Base-by-base conservation (phyloP, 768 basidiomycete genomes). In the Dacryopinax primogenitus region DNA sequence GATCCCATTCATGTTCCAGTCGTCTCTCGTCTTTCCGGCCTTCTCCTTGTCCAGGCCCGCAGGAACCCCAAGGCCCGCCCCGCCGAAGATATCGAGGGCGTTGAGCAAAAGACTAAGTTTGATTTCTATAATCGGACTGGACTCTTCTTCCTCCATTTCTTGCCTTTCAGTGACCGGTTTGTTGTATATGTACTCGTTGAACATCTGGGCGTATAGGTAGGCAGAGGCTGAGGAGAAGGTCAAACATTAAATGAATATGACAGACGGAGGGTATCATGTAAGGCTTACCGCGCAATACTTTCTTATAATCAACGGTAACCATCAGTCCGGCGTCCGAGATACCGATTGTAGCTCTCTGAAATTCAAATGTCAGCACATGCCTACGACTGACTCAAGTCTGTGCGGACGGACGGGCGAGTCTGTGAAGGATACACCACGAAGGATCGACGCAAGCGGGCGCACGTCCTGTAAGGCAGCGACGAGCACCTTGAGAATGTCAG, bases 11-110 rank as follows among this genome's bases (percentile, higher is more conserved):
- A 69, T 75, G 69, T 69, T 76, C 71, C 66, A 74, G 75, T 70
- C 78, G 73, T 58, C 51, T 18, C 51, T 58, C 68, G 76, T 76
- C 37, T 75, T 78, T 33, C 73, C 77, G 9, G 72, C 77, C 64
- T 73, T 76, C 62, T 74, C 79, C 45, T 75, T 75, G 37, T 69
- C 73, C 32, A 77, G 78, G 45, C 78, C 76, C 39, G 82, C 80
- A 15, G 76, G 71, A 35, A 73, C 71, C 33, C 75, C 71, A 37
- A 78, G 74, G 3, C 75, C 74, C 1, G 88, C 90, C 12, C 92
- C 89, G 32, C 95, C 94, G 70, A 94, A 97, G 64, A 97, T 86
- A 70, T 95, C 94, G 33, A 99, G 79, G 70, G 90, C 93, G 68
- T 96, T 92, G 67, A 96, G 82, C 62, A 97, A 76, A 1, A 86